Base-by-base conservation (phyloP, 129 eudicot genomes). In the Mikania micrantha region DNA sequence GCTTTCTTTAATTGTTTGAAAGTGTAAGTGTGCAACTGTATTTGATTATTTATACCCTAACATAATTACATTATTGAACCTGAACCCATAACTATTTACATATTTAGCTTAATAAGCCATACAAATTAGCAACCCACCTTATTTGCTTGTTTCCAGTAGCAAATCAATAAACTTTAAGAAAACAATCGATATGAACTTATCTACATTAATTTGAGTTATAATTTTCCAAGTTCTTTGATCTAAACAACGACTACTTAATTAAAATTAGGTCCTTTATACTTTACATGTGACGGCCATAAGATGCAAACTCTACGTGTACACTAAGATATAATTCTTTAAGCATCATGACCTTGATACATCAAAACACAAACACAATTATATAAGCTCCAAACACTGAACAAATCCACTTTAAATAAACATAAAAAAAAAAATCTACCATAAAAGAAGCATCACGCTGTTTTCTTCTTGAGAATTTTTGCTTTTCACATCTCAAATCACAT, bases 371-470 rank as follows among this genome's bases (percentile, higher is more conserved):
- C 39, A 40, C 38, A 42, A 10, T 39, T 25, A 25, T 9, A 56
- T 57, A 28, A 12, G 28, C 71, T 47, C 47, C 20, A 67, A 67
- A 49, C 40, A 47, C 71, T n/a, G n/a, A 39, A 28, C 32, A 4
- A 65, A 42, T 65, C 70, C 28, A 65, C 7, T 45, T 44, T 66
- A 21, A 69, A 44, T 52, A 24, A 68, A 68, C 29, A 59, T n/a
- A 0, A 59, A 58, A 60, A 35, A 66, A 64, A 27, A 27, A 42
- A 40, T 69, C 60, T 19, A 31, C 73, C 47, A 32, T 20, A 49
- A 34, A 20, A 34, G 41, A 12, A 24, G 2, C 48, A 40, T 32
- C 52, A 34, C 34, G 50, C 34, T n/a, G n/a, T n/a, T n/a, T n/a
- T n/a, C n/a, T n/a, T n/a, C n/a, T 17, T 21, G 1, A 9, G 1